phyloP scores from a whole-genome alignment of 257 asterid genomes.

The Scutellaria baicalensis region DNA sequence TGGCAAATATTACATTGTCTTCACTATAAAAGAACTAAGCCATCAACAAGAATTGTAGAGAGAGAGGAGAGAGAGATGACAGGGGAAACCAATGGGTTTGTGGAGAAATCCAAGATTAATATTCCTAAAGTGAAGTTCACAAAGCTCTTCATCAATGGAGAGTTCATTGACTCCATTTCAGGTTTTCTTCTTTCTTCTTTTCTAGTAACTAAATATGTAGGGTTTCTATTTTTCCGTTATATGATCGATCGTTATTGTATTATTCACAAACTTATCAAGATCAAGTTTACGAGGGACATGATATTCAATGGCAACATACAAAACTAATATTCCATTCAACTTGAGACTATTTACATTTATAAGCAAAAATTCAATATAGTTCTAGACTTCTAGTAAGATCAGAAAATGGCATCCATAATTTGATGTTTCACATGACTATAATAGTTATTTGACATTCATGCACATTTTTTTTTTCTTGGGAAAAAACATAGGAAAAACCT shows the following conservation, averaged over 20 bases:
- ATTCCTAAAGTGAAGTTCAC: constrained; percentile 39
- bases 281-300: no score
- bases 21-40: not conserved
- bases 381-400: no score
- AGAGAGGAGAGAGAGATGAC: constrained; percentile 8
- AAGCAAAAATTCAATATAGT: no score
- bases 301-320: no score
- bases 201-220: no score
- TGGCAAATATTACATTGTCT: not conserved
- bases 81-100: constrained; percentile 23
- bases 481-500: constrained; percentile 36
- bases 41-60: not conserved
- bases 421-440: not conserved
- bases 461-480: not conserved
- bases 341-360: no score
- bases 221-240: not conserved
- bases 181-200: constrained; percentile 19
- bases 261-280: no score
- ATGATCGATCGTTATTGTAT: no score
- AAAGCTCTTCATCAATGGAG: constrained; percentile 46
- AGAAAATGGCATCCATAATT: not conserved
- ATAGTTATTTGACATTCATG: not conserved
- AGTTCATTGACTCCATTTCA: constrained; percentile 49
- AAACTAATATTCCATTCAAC: no score
- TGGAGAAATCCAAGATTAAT: not conserved